A percentile compares a stretch with the other conserved stretches of the same genome.
Conservation (phyloP, 148 eudicot genomes). For the Dianthus caryophyllus region DNA sequence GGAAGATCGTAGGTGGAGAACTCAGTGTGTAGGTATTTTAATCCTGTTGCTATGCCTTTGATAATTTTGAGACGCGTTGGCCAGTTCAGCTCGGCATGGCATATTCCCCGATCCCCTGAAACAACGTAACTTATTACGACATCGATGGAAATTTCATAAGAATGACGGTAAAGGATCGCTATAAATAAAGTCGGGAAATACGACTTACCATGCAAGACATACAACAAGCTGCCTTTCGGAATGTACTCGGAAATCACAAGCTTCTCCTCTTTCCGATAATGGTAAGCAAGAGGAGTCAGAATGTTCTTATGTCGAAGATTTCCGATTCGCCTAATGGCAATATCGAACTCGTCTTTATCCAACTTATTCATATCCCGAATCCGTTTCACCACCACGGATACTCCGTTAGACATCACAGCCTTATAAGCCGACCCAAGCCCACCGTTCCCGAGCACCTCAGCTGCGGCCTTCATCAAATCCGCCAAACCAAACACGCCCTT, state of each 20-base stretch:
- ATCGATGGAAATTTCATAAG: neutral
- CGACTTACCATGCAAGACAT: constrained; percentile 58
- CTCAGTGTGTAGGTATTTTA: constrained; percentile 52
- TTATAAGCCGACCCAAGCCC: constrained; percentile 67
- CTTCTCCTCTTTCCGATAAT: constrained; percentile 70
- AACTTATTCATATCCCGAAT: constrained; percentile 52
- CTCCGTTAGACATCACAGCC: constrained; percentile 56
- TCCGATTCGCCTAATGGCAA: constrained; percentile 45
- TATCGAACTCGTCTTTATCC: constrained; percentile 50
- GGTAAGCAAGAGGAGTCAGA: constrained; percentile 58
- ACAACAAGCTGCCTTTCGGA: constrained; percentile 59
- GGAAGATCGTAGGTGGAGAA: constrained; percentile 47
- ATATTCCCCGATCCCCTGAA: constrained; percentile 55
- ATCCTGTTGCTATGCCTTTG: constrained; percentile 60
- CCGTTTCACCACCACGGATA: constrained; percentile 72
- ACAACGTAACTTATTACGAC: neutral
- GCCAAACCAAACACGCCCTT: constrained; percentile 60
- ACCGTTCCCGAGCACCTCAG: constrained; percentile 66
- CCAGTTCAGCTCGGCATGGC: constrained; percentile 57
- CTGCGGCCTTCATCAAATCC: constrained; percentile 77
- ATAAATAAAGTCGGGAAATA: neutral
- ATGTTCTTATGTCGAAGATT: constrained; percentile 50
- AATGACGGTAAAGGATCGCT: neutral
- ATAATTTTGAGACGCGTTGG: constrained; percentile 52
- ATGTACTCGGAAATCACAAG: constrained; percentile 56